Conservation (phyloP, 2,329 filamentous ascomycete species). For the Trichoderma brevicompactum region DNA sequence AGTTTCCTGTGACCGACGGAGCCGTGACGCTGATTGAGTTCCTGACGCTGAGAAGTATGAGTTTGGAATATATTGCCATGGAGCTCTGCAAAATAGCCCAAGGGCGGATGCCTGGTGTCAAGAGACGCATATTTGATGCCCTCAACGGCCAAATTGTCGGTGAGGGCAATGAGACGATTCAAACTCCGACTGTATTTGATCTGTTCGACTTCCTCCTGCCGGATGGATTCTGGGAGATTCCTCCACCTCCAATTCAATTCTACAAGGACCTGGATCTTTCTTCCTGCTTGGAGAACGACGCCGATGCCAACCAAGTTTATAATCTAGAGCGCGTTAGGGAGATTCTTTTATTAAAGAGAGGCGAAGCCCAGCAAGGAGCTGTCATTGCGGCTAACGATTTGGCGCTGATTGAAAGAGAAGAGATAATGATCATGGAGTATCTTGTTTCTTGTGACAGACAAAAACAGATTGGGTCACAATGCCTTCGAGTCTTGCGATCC, state of each 20-base stretch:
- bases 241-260: slow-evolving; percentile 59
- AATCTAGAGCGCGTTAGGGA: slow-evolving; percentile 74
- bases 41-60: slow-evolving; percentile 73
- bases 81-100: slow-evolving; percentile 81
- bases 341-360: slow-evolving; percentile 70
- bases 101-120: slow-evolving; percentile 70
- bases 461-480: slow-evolving; percentile 58
- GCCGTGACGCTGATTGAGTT: slow-evolving; percentile 76
- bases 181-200: slow-evolving; percentile 81
- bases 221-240: slow-evolving; percentile 54
- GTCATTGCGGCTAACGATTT: slow-evolving; percentile 56
- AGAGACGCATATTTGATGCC: slow-evolving; percentile 69
- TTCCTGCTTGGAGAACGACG: slow-evolving; percentile 64
- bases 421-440: slow-evolving; percentile 62
- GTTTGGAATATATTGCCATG: slow-evolving; percentile 82
- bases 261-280: slow-evolving; percentile 71
- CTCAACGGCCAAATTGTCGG: slow-evolving; percentile 77
- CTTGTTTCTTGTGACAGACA: slow-evolving; percentile 67
- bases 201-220: slow-evolving; percentile 83
- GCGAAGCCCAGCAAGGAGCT: slow-evolving; percentile 58
- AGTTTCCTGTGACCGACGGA: slow-evolving; percentile 71
- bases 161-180: slow-evolving; percentile 66
- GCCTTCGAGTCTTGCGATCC: slow-evolving; percentile 72
- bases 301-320: slow-evolving; percentile 63
- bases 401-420: slow-evolving; percentile 60